Conservation (phyloP, 768 basidiomycete genomes). For the Xerocomus potaroensis region DNA sequence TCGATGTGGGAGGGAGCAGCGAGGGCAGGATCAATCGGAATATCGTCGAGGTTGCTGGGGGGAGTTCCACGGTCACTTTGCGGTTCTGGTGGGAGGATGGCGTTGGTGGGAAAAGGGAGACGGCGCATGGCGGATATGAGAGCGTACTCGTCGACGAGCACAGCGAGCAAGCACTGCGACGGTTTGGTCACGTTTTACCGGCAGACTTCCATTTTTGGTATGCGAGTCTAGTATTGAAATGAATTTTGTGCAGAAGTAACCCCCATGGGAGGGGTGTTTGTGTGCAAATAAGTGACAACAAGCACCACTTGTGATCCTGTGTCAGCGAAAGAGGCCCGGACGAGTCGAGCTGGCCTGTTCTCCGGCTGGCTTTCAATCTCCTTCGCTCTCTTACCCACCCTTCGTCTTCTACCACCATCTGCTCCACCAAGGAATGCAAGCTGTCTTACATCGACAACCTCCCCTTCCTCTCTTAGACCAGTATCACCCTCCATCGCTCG, state of each 20-base stretch:
- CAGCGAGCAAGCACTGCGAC: constrained; percentile 27
- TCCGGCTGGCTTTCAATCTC: constrained; percentile 34
- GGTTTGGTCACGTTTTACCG: constrained; percentile 18
- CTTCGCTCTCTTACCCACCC: constrained; percentile 15
- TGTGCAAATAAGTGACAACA: constrained; percentile 26
- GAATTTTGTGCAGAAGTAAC: neutral
- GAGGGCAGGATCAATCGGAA: constrained; percentile 81
- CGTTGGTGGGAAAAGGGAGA: constrained; percentile 45
- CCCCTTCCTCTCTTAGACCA: constrained; percentile 58
- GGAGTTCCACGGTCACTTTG: constrained; percentile 60
- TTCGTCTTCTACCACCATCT: constrained; percentile 39
- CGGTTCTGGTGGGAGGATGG: constrained; percentile 48
- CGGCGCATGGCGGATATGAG: constrained; percentile 48
- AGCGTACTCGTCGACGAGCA: constrained; percentile 34
- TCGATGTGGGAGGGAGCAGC: constrained; percentile 45
- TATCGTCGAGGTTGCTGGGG: constrained; percentile 54
- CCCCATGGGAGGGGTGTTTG: neutral
- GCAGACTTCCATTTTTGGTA: constrained; percentile 9
- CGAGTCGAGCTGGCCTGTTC: constrained; percentile 29
- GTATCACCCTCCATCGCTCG: constrained; percentile 58
- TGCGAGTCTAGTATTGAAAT: constrained; percentile 3
- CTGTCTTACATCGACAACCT: constrained; percentile 61
- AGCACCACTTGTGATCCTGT: constrained; percentile 30
- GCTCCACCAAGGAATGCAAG: constrained; percentile 65
- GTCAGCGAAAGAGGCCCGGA: constrained; percentile 23